These are phyloP conservation scores for Thermoascus crustaceus DNA, from an alignment of 2,329 filamentous ascomycete genomes.

Conservation along the genomic window DNA sequence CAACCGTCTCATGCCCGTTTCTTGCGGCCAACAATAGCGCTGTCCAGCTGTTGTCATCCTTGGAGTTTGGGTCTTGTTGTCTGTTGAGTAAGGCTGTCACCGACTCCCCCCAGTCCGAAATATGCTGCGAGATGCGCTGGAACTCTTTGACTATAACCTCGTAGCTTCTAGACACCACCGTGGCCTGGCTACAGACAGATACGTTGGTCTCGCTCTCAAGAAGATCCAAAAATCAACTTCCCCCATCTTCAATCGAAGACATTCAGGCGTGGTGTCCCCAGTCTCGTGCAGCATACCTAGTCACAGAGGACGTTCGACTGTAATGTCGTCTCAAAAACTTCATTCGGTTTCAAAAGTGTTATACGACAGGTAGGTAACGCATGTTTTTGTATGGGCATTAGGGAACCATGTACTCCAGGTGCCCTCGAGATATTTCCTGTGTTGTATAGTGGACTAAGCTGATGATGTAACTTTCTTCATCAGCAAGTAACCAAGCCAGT, in stretches of 20 bases:
- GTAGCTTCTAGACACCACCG: constrained; percentile 3
- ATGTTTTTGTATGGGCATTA: constrained; percentile 19
- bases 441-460: constrained; percentile 41
- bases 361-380: constrained; percentile 32
- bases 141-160: constrained; percentile 5
- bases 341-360: constrained; percentile 15
- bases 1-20: constrained; percentile 2
- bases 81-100: constrained; percentile 3
- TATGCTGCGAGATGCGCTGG: constrained; percentile 5
- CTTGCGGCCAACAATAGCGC: constrained; percentile 4
- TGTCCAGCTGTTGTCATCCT: constrained; percentile 4
- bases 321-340: constrained; percentile 9
- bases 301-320: constrained; percentile 12
- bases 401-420: constrained; percentile 23
- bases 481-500: constrained; percentile 36
- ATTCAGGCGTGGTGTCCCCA: constrained; percentile 15
- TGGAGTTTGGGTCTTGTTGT: not conserved
- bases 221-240: not conserved
- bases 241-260: not conserved
- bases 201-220: constrained; percentile 2
- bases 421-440: constrained; percentile 37
- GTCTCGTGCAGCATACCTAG: constrained; percentile 16
- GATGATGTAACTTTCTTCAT: constrained; percentile 31
- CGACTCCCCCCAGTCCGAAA: constrained; percentile 4
- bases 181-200: constrained; percentile 1